Evolutionary conservation across 2,329 filamentous ascomycete genomes (phyloP).

Genomic region (Dothideomycetes sp.): DNA sequence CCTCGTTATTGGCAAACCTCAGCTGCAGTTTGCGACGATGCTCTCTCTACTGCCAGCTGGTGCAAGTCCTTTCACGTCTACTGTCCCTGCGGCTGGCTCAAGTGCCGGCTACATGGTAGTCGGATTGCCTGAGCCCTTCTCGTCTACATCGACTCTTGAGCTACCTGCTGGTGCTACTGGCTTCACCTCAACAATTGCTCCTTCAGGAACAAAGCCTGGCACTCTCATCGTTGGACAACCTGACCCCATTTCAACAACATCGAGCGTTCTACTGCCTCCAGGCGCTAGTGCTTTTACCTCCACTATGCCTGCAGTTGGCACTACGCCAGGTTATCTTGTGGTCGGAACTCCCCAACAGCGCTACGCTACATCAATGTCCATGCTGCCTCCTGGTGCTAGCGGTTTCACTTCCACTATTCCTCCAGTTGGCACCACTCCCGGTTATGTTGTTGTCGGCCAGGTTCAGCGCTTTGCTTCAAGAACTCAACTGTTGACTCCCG

Average conservation of each 20-base stretch:
- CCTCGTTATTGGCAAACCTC: background rate
- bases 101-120: background rate
- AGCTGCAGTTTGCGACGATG: background rate
- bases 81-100: background rate
- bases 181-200: background rate
- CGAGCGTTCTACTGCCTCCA: background rate
- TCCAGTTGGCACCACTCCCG: background rate
- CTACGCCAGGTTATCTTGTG: background rate
- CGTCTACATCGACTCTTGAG: background rate
- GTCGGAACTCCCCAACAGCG: background rate
- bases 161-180: background rate
- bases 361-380: background rate
- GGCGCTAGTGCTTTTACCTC: background rate
- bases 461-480: background rate
- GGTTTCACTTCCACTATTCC: background rate
- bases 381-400: conserved; percentile 1
- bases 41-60: background rate
- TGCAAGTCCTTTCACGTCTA: background rate
- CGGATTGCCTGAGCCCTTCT: background rate
- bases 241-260: background rate
- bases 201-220: background rate
- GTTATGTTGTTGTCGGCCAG: background rate
- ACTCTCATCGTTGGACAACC: background rate
- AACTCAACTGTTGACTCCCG: background rate
- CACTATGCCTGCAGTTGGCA: background rate